A percentile compares a stretch with the other conserved stretches of the same genome.
Evolutionary conservation across 2,329 filamentous ascomycete genomes (phyloP).

Genomic region (Sclerotinia spermophila): DNA sequence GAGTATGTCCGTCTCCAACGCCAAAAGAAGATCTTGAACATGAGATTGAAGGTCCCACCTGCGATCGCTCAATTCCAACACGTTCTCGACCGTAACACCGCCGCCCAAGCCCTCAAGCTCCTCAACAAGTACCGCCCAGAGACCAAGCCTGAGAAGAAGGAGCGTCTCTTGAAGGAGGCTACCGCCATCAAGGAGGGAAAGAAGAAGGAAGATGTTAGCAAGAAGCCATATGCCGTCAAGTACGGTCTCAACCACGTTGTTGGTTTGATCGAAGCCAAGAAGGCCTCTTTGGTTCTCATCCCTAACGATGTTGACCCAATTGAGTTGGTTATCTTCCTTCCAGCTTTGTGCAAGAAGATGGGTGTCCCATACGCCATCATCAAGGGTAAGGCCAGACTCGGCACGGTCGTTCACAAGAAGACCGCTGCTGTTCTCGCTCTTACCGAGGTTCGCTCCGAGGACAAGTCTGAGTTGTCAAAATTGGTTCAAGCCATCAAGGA

Average conservation of each 20-base stretch:
- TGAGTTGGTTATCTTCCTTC: slow-evolving; percentile 98
- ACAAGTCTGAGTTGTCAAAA: slow-evolving; percentile 98
- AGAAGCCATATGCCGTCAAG: slow-evolving; percentile 99
- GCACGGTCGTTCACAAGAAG: slow-evolving; percentile 99
- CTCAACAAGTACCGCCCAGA: slow-evolving; percentile 99
- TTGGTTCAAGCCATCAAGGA: slow-evolving; percentile 96
- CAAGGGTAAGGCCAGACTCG: slow-evolving; percentile 99
- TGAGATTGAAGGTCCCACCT: slow-evolving; percentile 97
- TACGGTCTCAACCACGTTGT: slow-evolving; percentile 99
- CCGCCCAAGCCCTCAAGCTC: slow-evolving; percentile 96
- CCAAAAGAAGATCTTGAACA: slow-evolving; percentile 88
- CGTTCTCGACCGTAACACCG: slow-evolving; percentile 94
- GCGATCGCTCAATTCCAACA: slow-evolving; percentile 97
- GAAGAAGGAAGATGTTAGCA: slow-evolving; percentile 99
- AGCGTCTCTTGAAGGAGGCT: slow-evolving; percentile 96
- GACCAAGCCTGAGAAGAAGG: slow-evolving; percentile 99
- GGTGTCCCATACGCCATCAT: slow-evolving; percentile 98
- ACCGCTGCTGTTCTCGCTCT: slow-evolving; percentile 93
- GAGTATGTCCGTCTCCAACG: slow-evolving; percentile 94
- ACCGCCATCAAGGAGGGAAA: slow-evolving; percentile 97
- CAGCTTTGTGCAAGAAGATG: slow-evolving; percentile 99
- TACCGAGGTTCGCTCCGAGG: slow-evolving; percentile 95
- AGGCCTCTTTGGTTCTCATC: slow-evolving; percentile 96
- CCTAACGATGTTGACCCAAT: slow-evolving; percentile 99
- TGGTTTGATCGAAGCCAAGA: slow-evolving; percentile 98